Evolutionary conservation across 2,329 filamentous ascomycete species (phyloP).

Genomic region (Stemphylium beticola): DNA sequence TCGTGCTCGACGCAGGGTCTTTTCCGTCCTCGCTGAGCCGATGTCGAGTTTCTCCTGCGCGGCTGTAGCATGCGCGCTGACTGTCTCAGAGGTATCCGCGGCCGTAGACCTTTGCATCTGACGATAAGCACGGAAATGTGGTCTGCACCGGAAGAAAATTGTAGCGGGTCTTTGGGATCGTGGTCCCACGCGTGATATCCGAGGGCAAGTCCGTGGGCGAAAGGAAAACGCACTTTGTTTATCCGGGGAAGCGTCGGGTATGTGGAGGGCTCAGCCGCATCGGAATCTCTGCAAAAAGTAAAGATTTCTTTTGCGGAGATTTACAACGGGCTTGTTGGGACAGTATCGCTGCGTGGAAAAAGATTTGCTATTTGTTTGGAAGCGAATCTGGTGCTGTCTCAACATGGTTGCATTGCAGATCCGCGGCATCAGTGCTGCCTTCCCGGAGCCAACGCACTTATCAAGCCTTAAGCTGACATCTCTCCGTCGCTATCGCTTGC

Average conservation of each 20-base stretch:
- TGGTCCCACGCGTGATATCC: background rate
- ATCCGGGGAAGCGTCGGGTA: conserved; percentile 6
- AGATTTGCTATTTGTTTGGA: background rate
- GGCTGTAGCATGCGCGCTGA: background rate
- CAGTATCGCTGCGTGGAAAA: background rate
- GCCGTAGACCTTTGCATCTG: conserved; percentile 15
- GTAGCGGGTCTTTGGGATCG: background rate
- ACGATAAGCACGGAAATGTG: conserved; percentile 6
- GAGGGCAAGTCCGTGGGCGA: conserved; percentile 1
- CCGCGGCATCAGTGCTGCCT: conserved; percentile 4
- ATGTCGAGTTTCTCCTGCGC: conserved; percentile 12
- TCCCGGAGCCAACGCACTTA: conserved; percentile 2
- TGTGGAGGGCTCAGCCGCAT: background rate
- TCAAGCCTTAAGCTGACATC: conserved; percentile 1
- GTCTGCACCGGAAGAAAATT: background rate
- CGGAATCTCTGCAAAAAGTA: conserved; percentile 1
- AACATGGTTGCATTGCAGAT: background rate
- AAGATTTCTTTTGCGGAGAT: background rate
- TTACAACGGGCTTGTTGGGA: conserved; percentile 1
- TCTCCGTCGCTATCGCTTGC: conserved; percentile 17
- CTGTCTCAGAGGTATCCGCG: conserved; percentile 18
- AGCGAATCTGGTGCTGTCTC: conserved; percentile 2
- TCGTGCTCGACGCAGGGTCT: conserved; percentile 4
- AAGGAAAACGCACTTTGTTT: background rate
- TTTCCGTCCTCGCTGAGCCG: background rate